Evolutionary conservation across 2,329 filamentous ascomycete genomes (phyloP), one percentile per base, ranked within the genome.

Genomic region (Colletotrichum lupini): DNA sequence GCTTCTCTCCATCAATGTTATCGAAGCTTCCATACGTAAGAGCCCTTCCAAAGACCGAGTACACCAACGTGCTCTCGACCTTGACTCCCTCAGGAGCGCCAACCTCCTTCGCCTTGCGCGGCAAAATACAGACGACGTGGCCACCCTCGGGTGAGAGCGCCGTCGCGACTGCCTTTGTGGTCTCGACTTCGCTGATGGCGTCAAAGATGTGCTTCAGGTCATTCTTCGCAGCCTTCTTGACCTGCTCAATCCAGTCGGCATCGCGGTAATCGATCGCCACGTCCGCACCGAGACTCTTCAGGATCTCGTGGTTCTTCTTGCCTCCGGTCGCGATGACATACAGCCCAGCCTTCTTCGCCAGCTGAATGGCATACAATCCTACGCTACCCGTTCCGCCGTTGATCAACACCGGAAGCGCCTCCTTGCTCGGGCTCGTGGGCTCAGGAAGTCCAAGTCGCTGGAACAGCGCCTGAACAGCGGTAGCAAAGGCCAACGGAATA

Each of bases 211-310:
- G 58, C 52, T 46, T 37, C 19, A 74, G 46, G 24, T 49, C 22
- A 14, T 60, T 24, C 24, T 75, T 69, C 2, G 67, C 69, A n/a
- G 82, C 80, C 24, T 76, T 75, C 55, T 32, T 55, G 16, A 68
- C 62, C 46, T 72, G 72, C 19, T 72, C 72, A 4, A 68, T 14
- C 72, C 72, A 74, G 52, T 74, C 58, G 24, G 56, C 60, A 3
- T 74, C 74, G 35, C 77, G 79, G 79, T 89, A 87, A 80, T 90
- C 86, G 68, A 88, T 85, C 19, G 80, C 82, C 6, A 79, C 77
- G 24, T 84, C 84, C 9, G 87, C 87, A n/a, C 88, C 88, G 3
- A 85, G 81, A 1, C 77, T 78, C 70, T 79, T 79, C 22, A 86
- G 80, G 4, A 85, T 81, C 1, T 79, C 82, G 53, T 80, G 80